Percentiles rank a stretch among this genome's conserved stretches.
These are phyloP conservation scores for Plectosphaerella cucumerina DNA, from an alignment of 2,329 filamentous ascomycete species.

Conservation along the genomic window DNA sequence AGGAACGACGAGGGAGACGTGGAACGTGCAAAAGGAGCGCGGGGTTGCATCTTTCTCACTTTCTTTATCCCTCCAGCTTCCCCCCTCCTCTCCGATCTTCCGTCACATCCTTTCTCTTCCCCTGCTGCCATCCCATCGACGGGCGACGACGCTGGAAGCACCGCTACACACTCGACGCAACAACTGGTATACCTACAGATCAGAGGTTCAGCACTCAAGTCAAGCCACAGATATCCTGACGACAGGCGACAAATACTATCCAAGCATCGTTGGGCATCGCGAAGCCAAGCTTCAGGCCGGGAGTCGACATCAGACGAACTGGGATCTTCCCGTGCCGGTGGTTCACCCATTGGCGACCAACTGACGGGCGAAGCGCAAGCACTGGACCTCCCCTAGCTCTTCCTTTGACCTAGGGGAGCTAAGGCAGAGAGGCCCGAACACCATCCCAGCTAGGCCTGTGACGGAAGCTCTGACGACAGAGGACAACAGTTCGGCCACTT, in stretches of 20 bases:
- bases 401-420: too few species aligned
- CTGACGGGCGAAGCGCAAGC: too few species aligned
- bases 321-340: constrained; percentile 6
- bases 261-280: not conserved
- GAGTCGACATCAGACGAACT: constrained; percentile 12
- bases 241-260: not conserved
- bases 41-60: not conserved
- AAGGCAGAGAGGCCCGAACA: too few species aligned
- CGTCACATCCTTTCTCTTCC: not conserved
- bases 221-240: not conserved
- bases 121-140: constrained; percentile 1
- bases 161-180: too few species aligned
- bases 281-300: not conserved
- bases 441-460: too few species aligned
- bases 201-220: too few species aligned
- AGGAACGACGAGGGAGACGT: not conserved
- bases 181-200: too few species aligned
- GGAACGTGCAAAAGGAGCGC: not conserved
- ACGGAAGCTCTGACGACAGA: too few species aligned
- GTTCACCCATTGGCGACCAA: not conserved
- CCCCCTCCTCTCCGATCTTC: too few species aligned
- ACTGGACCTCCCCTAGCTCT: too few species aligned
- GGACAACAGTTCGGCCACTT: too few species aligned
- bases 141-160: not conserved
- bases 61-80: not conserved